Conservation (phyloP, 306 rosid species). For the Cucurbita argyrosperma region DNA sequence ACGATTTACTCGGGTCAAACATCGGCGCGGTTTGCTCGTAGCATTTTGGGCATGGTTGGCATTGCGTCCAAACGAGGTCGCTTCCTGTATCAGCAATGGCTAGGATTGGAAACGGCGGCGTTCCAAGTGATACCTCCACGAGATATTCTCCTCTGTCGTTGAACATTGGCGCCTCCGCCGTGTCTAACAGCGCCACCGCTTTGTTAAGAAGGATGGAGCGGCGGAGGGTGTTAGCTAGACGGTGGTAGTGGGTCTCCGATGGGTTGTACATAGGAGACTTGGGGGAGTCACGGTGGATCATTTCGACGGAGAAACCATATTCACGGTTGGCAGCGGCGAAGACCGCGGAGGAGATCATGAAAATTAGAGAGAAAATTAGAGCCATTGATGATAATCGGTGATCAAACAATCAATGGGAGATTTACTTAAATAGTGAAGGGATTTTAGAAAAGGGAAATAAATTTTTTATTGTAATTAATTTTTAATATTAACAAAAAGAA, state of each 20-base stretch:
- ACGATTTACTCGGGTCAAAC: constrained; percentile 30
- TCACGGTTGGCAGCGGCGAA: neutral
- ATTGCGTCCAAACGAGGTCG: constrained; percentile 41
- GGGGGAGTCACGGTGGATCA: constrained; percentile 40
- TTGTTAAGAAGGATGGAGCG: constrained; percentile 16
- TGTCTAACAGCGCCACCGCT: neutral
- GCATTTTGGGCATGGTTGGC: constrained; percentile 29
- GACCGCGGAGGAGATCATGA: neutral
- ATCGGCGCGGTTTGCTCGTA: constrained; percentile 23
- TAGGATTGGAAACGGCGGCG: constrained; percentile 21
- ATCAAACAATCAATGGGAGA: neutral
- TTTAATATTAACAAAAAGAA: neutral
- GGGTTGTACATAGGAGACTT: constrained; percentile 27
- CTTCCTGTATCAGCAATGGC: constrained; percentile 51
- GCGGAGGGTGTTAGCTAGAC: constrained; percentile 14
- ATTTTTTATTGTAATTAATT: neutral
- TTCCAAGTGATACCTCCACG: constrained; percentile 29
- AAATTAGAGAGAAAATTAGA: neutral
- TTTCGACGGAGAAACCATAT: constrained; percentile 23
- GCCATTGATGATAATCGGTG: neutral
- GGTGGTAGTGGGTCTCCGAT: constrained; percentile 8
- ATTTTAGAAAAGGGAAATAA: neutral
- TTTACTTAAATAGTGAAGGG: neutral
- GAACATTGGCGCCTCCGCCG: neutral
- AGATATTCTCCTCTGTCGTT: constrained; percentile 18